These are phyloP conservation scores for Babesia bigemina DNA, from an alignment of 169 alveolate genomes.

Conservation along the genomic window DNA sequence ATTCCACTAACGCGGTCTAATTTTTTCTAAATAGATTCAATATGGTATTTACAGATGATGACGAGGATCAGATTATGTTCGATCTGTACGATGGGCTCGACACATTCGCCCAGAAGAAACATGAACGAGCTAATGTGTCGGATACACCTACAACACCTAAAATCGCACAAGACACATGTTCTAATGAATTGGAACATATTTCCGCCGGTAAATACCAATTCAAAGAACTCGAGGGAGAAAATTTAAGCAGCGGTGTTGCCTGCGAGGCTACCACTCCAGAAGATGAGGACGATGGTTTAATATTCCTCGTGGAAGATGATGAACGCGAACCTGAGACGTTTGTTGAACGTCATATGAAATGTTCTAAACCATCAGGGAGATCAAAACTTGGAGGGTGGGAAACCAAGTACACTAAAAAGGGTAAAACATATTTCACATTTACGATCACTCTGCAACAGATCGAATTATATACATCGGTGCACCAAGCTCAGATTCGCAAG, in stretches of 20 bases:
- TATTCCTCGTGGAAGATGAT: slow-evolving; percentile 55
- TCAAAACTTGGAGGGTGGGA: slow-evolving; percentile 37
- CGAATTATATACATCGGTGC: slow-evolving; percentile 63
- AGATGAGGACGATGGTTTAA: slow-evolving; percentile 50
- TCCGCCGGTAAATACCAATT: neutral
- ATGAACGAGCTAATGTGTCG: neutral
- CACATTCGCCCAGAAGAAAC: slow-evolving; percentile 30
- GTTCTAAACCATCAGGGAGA: slow-evolving; percentile 7
- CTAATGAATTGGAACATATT: neutral
- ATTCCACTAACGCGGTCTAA: neutral
- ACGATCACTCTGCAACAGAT: slow-evolving; percentile 19
- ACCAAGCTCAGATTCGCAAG: slow-evolving; percentile 47
- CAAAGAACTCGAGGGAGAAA: neutral
- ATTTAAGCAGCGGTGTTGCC: slow-evolving; percentile 21
- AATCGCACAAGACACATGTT: neutral
- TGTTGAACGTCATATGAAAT: neutral
- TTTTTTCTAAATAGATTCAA: neutral
- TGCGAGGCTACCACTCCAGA: slow-evolving; percentile 7
- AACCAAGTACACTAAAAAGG: slow-evolving; percentile 5
- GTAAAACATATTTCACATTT: neutral
- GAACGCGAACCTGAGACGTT: neutral
- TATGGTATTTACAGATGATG: slow-evolving; percentile 23
- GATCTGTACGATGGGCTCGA: slow-evolving; percentile 72
- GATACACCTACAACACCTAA: slow-evolving; percentile 2
- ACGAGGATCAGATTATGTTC: slow-evolving; percentile 60